phyloP scores from a whole-genome alignment of 2,329 filamentous ascomycete genomes.

The Alternaria metachromatica region DNA sequence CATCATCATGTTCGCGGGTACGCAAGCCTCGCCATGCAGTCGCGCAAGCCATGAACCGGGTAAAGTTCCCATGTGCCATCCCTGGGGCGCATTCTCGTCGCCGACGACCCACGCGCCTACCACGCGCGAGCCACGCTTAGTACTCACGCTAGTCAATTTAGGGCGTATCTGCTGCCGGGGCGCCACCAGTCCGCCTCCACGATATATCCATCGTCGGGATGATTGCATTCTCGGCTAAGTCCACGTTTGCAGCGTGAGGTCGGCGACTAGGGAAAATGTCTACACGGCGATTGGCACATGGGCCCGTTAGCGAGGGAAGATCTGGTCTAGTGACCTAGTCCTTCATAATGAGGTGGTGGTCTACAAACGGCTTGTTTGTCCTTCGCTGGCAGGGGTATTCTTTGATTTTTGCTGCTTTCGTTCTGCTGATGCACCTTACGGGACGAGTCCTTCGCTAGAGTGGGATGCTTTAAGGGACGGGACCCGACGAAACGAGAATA shows the following conservation, averaged over 20 bases:
- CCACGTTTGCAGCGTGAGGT: slow-evolving; percentile 16
- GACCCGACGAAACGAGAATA: neutral
- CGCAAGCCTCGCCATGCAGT: slow-evolving; percentile 4
- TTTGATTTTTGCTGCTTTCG: neutral
- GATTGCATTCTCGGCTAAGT: slow-evolving; percentile 15
- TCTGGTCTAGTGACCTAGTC: slow-evolving; percentile 7
- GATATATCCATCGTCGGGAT: neutral
- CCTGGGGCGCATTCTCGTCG: slow-evolving; percentile 4
- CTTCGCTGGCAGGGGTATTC: neutral
- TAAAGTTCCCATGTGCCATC: slow-evolving; percentile 1
- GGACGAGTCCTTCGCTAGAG: neutral
- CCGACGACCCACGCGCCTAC: slow-evolving; percentile 13
- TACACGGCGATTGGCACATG: slow-evolving; percentile 18
- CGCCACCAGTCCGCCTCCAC: slow-evolving; percentile 16
- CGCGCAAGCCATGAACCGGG: neutral
- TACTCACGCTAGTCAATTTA: slow-evolving; percentile 17
- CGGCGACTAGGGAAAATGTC: slow-evolving; percentile 23
- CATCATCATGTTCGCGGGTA: neutral
- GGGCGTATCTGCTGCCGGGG: slow-evolving; percentile 16
- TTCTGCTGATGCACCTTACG: neutral
- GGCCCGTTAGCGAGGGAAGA: slow-evolving; percentile 11
- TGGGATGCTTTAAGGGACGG: neutral
- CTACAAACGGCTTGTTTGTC: neutral
- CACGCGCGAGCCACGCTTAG: slow-evolving; percentile 22
- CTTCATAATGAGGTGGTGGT: slow-evolving; percentile 1